Evolutionary conservation across 495 filamentous ascomycete species (phyloP), one percentile per base, ranked within the genome.

Genomic region (Penicillium parvum): DNA sequence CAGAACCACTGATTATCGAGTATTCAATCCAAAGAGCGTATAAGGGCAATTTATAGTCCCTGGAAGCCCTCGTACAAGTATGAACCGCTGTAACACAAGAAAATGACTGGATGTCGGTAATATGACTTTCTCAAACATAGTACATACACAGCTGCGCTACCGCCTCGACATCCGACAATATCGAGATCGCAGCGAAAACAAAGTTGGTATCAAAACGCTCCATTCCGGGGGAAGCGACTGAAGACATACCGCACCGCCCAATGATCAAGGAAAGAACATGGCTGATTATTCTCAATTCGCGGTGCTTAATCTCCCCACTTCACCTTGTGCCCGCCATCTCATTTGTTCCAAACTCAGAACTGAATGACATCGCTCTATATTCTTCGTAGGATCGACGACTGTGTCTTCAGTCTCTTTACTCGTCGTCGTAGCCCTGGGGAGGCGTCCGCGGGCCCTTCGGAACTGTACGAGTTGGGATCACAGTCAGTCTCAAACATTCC

Each of bases 401-500:
- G 40, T 43, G 7, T 14, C 16, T 28, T 23, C 11, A 11, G 17
- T 32, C 30, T 32, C 29, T 37, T 64, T 66, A 68, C 50, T 69
- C 57, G 58, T 96, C 90, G 60, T 88, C 90, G 63, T 82, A 96
- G 40, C 85, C 89, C 43, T 76, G 66, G 10, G 88, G 75, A 47
- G 81, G 78, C 47, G 78, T 76, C 42, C 90, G 74, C 43, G 84
- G 85, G 2, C 85, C 83, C 38, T 77, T 63, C 8, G 90, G 89
- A 57, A 96, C 89, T 91, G 48, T 52, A 26, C 16, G 20, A 11
- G 44, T 47, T 25, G 29, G 30, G 34, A 43, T 20, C 4, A 14
- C 29, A 22, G 30, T 56, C 43, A 42, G 46, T 36, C 37, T 37
- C 19, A 36, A 15, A 21, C 12, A 20, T 22, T 35, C 11, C 14